Conservation (phyloP, 2,329 filamentous ascomycete genomes). For the Alternaria consortialis region DNA sequence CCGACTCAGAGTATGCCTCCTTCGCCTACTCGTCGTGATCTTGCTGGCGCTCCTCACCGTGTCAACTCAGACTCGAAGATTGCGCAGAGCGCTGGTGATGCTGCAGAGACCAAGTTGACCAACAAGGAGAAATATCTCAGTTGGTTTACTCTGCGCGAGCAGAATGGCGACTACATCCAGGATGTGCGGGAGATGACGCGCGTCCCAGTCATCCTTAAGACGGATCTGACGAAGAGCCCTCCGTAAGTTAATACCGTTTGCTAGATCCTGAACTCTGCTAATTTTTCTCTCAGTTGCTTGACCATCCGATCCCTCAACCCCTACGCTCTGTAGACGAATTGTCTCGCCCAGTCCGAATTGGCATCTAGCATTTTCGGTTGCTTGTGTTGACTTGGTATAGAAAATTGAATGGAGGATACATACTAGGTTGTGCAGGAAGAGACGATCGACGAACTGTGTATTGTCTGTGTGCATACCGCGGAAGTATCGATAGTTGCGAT, state of each 20-base stretch:
- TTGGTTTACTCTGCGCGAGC: constrained; percentile 87
- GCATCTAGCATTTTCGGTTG: neutral
- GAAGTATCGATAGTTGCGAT: constrained; percentile 32
- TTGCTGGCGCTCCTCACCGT: constrained; percentile 76
- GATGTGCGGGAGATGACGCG: constrained; percentile 98
- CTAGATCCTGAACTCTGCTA: constrained; percentile 18
- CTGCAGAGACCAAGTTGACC: constrained; percentile 79
- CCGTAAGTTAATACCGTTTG: constrained; percentile 74
- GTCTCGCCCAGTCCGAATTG: neutral
- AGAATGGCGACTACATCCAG: constrained; percentile 95
- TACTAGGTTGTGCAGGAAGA: constrained; percentile 31
- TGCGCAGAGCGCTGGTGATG: constrained; percentile 70
- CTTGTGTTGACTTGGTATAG: constrained; percentile 37
- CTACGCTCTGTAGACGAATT: constrained; percentile 65
- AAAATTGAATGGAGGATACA: constrained; percentile 46
- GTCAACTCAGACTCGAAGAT: constrained; percentile 96
- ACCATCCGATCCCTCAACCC: constrained; percentile 86
- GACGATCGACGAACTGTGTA: constrained; percentile 36
- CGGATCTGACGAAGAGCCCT: constrained; percentile 97
- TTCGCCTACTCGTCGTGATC: constrained; percentile 81
- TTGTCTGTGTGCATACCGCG: constrained; percentile 40
- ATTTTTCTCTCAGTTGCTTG: constrained; percentile 67
- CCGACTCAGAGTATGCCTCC: constrained; percentile 95
- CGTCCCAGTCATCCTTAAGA: constrained; percentile 97
- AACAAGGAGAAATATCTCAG: constrained; percentile 97